Base-by-base conservation (phyloP, 352 stramenopile genomes). In the Phytophthora ramorum region DNA sequence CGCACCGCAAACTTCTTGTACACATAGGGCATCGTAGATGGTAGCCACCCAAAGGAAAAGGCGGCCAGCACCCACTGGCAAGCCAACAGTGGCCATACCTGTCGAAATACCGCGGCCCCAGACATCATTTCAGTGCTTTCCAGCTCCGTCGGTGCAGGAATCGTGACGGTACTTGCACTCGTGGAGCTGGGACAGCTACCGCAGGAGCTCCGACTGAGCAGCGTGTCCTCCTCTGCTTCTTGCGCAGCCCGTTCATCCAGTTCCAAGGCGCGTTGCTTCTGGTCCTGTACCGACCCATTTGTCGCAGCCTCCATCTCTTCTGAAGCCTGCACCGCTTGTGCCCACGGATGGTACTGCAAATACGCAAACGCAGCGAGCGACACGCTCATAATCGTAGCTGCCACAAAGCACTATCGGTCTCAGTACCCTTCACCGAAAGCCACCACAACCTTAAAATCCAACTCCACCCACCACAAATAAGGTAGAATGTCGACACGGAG, bases 11-110 rank as follows among this genome's bases (percentile, higher is more conserved):
- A 92, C 35, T 89, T 89, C 50, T 79, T 83, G 72, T 89, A 90
- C 20, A 90, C 78, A 51, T 85, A 92, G 1, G 83, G 76, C 81
- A 91, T 87, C n/a, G 87, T 71, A 8, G 81, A 91, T 7, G 83
- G 81, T 10, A 92, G 62, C 35, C 86, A 77, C 12, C 81, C 83
- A 54, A 89, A 92, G 6, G 75, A 84, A 49, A 92, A 86, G 2
- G 79, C 79, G 0, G 81, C 80, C 26, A 92, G 62, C 1, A 85
- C 19, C 20, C 80, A 76, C 37, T 91, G 81, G 38, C 81, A 92
- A 2, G 66, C 48, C 7, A 92, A 52, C 19, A 76, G 70, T 6
- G 77, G 70, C 83, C 79, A 89, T 28, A 87, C 66, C 17, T 78
- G 69, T 20, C 47, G n/a, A 22, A 90, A 72, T 7, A 78, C 61